Conservation (phyloP, 1,284 basidiomycete species). For the Pholiota adiposa region DNA sequence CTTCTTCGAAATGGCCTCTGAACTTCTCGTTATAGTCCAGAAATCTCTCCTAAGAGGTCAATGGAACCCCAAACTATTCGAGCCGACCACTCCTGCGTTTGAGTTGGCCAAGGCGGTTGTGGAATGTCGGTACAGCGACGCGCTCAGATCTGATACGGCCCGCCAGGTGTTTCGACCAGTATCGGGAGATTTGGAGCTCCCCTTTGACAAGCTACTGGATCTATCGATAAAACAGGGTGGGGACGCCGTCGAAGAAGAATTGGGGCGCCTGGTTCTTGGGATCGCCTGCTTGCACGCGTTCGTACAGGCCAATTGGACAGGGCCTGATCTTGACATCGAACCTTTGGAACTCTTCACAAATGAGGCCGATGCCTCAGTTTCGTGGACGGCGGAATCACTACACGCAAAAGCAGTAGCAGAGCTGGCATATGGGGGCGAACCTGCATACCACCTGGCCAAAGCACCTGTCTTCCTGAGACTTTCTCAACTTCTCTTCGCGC, state of each 20-base stretch:
- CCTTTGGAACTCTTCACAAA: slow-evolving; percentile 55
- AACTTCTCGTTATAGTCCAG: slow-evolving; percentile 34
- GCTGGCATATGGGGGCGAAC: slow-evolving; percentile 89
- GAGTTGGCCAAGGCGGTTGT: slow-evolving; percentile 48
- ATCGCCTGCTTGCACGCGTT: slow-evolving; percentile 89
- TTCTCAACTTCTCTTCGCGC: slow-evolving; percentile 72
- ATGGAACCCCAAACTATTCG: slow-evolving; percentile 42
- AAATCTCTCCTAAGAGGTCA: slow-evolving; percentile 54
- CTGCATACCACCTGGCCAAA: slow-evolving; percentile 90
- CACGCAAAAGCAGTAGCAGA: slow-evolving; percentile 75
- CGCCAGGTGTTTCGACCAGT: slow-evolving; percentile 45
- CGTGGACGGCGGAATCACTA: slow-evolving; percentile 55
- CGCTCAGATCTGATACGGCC: slow-evolving; percentile 54
- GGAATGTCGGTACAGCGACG: slow-evolving; percentile 50
- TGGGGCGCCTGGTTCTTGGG: slow-evolving; percentile 68
- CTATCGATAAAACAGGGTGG: slow-evolving; percentile 22
- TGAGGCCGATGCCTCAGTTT: slow-evolving; percentile 30
- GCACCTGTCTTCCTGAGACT: slow-evolving; percentile 78
- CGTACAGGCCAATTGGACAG: slow-evolving; percentile 96
- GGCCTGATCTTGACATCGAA: slow-evolving; percentile 79
- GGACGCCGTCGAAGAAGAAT: slow-evolving; percentile 44
- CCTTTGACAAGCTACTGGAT: slow-evolving; percentile 36
- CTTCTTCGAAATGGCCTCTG: slow-evolving; percentile 10
- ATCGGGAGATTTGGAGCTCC: slow-evolving; percentile 35
- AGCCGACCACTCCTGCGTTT: slow-evolving; percentile 21